phyloP scores from a whole-genome alignment of 345 rosid genomes.

The Leavenworthia alabamica region DNA sequence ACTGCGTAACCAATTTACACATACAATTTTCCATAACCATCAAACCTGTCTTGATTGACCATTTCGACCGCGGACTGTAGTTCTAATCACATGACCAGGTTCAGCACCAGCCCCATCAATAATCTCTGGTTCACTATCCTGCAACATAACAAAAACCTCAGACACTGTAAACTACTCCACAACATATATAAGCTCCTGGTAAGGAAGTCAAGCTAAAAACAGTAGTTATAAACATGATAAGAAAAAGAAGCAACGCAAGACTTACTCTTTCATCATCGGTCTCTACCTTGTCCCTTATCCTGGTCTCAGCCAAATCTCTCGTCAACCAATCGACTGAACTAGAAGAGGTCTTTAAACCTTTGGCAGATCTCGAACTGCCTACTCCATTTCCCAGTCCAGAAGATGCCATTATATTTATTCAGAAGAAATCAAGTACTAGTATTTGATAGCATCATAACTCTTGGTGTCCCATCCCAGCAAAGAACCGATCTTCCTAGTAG shows the following conservation, averaged over 20 bases:
- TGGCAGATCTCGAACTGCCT: slow-evolving; percentile 87
- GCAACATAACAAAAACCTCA: slow-evolving; percentile 23
- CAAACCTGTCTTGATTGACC: slow-evolving; percentile 91
- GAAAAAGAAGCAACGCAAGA: slow-evolving; percentile 12
- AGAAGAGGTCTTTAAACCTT: slow-evolving; percentile 81
- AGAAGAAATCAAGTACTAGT: slow-evolving; percentile 34
- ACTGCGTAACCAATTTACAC: background rate
- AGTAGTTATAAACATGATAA: background rate
- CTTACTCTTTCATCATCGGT: slow-evolving; percentile 83
- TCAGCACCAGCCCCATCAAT: slow-evolving; percentile 92
- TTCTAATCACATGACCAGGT: slow-evolving; percentile 83
- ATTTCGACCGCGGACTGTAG: slow-evolving; percentile 82
- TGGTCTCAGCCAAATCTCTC: slow-evolving; percentile 89
- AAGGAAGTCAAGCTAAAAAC: background rate
- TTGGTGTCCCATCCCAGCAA: slow-evolving; percentile 40
- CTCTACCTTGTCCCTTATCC: slow-evolving; percentile 75
- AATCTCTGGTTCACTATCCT: slow-evolving; percentile 92
- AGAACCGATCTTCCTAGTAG: slow-evolving; percentile 42
- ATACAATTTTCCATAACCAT: slow-evolving; percentile 41
- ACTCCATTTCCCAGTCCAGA: slow-evolving; percentile 86
- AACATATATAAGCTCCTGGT: background rate
- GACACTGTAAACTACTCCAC: background rate
- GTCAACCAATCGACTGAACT: slow-evolving; percentile 96
- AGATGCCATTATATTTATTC: slow-evolving; percentile 56
- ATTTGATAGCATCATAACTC: slow-evolving; percentile 30